These are phyloP conservation scores for Fusarium protoensiforme DNA, from an alignment of 2,329 filamentous ascomycete genomes.

Conservation along the genomic window DNA sequence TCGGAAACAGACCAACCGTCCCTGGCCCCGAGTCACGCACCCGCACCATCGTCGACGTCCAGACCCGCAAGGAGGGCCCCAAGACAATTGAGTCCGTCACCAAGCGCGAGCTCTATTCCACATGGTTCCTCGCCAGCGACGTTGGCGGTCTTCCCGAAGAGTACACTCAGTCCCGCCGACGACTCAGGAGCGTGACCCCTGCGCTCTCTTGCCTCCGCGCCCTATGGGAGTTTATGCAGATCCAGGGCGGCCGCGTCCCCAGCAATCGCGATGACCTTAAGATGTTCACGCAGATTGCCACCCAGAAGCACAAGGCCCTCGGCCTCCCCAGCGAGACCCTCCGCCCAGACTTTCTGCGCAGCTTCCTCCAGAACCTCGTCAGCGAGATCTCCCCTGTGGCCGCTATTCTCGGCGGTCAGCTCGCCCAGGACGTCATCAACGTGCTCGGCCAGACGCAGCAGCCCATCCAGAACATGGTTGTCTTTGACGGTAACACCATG, in stretches of 20 bases:
- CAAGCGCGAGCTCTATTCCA: slow-evolving; percentile 91
- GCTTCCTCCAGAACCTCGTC: slow-evolving; percentile 87
- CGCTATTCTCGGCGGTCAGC: slow-evolving; percentile 87
- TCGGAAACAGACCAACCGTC: slow-evolving; percentile 76
- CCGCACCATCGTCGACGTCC: slow-evolving; percentile 77
- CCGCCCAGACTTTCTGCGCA: slow-evolving; percentile 77
- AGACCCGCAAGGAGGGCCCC: slow-evolving; percentile 73
- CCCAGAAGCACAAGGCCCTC: slow-evolving; percentile 80
- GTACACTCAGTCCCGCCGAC: slow-evolving; percentile 73
- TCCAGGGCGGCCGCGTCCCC: slow-evolving; percentile 65
- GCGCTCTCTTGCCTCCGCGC: slow-evolving; percentile 88
- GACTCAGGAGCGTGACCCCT: slow-evolving; percentile 81
- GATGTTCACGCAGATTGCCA: slow-evolving; percentile 81
- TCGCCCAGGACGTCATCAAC: slow-evolving; percentile 98
- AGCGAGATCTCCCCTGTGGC: slow-evolving; percentile 88
- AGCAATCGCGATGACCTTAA: slow-evolving; percentile 74
- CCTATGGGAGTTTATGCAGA: slow-evolving; percentile 82
- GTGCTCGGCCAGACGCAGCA: slow-evolving; percentile 91
- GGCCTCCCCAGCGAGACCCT: slow-evolving; percentile 75
- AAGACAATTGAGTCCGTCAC: slow-evolving; percentile 87
- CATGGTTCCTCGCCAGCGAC: slow-evolving; percentile 84
- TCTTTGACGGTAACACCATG: slow-evolving; percentile 88
- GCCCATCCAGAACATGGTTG: slow-evolving; percentile 92
- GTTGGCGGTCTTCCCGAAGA: slow-evolving; percentile 77
- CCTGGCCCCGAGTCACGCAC: slow-evolving; percentile 78